A percentile compares a stretch with the other conserved stretches of the same genome.
Evolutionary conservation across 495 filamentous ascomycete genomes (phyloP).

Genomic region (Talaromyces thailandensis): DNA sequence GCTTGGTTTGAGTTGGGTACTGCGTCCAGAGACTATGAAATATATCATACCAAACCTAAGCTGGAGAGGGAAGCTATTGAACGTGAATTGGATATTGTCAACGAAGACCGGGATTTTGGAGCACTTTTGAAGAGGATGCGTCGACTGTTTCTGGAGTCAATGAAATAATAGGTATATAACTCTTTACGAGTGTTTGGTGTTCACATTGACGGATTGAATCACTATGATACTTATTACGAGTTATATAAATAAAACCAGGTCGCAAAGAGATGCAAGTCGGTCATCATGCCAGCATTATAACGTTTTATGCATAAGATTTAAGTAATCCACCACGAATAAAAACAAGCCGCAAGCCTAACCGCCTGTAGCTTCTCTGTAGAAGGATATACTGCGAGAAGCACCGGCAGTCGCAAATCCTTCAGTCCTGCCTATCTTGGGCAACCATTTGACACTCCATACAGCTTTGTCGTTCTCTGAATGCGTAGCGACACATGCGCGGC

Average conservation of each 20-base stretch:
- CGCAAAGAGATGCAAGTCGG: neutral
- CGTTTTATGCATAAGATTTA: neutral
- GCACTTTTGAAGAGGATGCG: constrained; percentile 87
- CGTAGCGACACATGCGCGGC: constrained; percentile 77
- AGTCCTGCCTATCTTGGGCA: constrained; percentile 65
- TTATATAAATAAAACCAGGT: neutral
- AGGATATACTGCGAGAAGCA: constrained; percentile 67
- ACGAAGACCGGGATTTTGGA: constrained; percentile 76
- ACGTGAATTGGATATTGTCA: constrained; percentile 57
- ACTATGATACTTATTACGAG: neutral
- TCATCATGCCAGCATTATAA: neutral
- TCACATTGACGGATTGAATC: neutral
- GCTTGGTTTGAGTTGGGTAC: constrained; percentile 89
- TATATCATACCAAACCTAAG: constrained; percentile 70
- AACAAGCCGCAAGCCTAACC: constrained; percentile 27
- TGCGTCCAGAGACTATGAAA: constrained; percentile 71
- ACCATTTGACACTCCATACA: constrained; percentile 81
- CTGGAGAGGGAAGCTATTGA: constrained; percentile 66
- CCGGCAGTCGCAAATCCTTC: constrained; percentile 86
- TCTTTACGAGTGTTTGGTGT: neutral
- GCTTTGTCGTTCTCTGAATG: constrained; percentile 83
- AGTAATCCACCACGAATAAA: neutral
- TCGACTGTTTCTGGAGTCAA: constrained; percentile 59
- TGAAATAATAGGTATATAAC: constrained; percentile 31
- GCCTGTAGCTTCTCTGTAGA: constrained; percentile 88